These are phyloP conservation scores for Leccinellum luteum DNA, from an alignment of 768 basidiomycete genomes.

Conservation along the genomic window DNA sequence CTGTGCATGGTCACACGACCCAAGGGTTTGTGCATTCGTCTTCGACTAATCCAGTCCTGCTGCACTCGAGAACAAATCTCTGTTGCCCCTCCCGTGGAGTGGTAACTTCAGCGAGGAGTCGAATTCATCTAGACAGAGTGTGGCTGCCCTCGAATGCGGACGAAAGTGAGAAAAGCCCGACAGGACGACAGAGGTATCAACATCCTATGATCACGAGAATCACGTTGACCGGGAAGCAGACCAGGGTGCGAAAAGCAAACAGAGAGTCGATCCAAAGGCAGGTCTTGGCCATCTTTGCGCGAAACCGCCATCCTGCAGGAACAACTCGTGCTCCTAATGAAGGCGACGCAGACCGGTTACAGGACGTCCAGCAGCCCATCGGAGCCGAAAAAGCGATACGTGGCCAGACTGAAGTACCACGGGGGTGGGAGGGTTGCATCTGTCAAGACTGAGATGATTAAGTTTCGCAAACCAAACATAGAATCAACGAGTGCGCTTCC, in stretches of 20 bases:
- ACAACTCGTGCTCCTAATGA: background rate
- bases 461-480: constrained; percentile 12
- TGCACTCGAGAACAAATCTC: constrained; percentile 59
- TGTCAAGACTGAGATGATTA: constrained; percentile 18
- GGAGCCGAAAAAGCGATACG: constrained; percentile 40
- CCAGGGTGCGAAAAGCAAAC: constrained; percentile 26
- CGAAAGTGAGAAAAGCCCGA: constrained; percentile 12
- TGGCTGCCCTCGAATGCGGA: constrained; percentile 13
- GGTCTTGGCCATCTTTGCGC: constrained; percentile 33
- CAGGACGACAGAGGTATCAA: constrained; percentile 13
- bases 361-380: constrained; percentile 15
- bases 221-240: constrained; percentile 16
- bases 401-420: constrained; percentile 17
- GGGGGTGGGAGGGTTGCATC: constrained; percentile 23
- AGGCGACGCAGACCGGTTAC: constrained; percentile 18
- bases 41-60: constrained; percentile 27
- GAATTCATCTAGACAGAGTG: constrained; percentile 10
- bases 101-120: constrained; percentile 37
- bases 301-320: background rate
- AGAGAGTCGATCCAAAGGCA: constrained; percentile 14
- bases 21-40: constrained; percentile 9
- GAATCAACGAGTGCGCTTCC: constrained; percentile 25
- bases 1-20: constrained; percentile 22
- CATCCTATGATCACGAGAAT: constrained; percentile 1
- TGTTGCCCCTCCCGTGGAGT: constrained; percentile 45